These are phyloP conservation scores for Podaxis sp. DNA, from an alignment of 768 basidiomycete species.

Conservation along the genomic window DNA sequence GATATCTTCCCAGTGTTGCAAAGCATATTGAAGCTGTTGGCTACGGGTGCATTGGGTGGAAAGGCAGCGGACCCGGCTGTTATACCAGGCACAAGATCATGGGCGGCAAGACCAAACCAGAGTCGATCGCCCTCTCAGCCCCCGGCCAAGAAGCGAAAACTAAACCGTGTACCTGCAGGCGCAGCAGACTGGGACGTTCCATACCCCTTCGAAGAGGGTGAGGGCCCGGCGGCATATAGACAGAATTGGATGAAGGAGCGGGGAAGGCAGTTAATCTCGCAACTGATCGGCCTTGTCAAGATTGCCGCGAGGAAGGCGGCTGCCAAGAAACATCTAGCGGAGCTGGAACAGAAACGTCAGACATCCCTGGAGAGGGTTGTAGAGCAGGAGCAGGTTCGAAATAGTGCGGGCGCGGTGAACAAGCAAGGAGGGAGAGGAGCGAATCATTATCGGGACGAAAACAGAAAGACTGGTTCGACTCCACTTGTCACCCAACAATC, in stretches of 20 bases:
- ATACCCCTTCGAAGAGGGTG: constrained; percentile 69
- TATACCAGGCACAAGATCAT: neutral
- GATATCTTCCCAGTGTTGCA: constrained; percentile 67
- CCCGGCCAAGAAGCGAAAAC: constrained; percentile 56
- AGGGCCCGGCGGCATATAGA: constrained; percentile 67
- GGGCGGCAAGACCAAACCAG: constrained; percentile 2
- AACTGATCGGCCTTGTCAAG: constrained; percentile 61
- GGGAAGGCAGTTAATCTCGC: constrained; percentile 56
- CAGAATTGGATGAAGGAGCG: constrained; percentile 65
- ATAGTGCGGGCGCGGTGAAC: neutral
- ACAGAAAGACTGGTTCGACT: neutral
- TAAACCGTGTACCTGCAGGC: constrained; percentile 72
- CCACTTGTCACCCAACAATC: neutral
- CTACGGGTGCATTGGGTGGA: constrained; percentile 26
- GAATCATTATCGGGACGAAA: constrained; percentile 3
- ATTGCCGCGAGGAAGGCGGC: constrained; percentile 61
- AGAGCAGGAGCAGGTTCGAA: constrained; percentile 4
- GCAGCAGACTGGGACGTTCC: constrained; percentile 83
- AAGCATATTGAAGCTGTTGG: constrained; percentile 57
- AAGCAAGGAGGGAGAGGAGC: constrained; percentile 5
- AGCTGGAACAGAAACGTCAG: constrained; percentile 18
- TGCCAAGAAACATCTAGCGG: constrained; percentile 41
- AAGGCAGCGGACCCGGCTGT: neutral
- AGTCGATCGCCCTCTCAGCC: constrained; percentile 19
- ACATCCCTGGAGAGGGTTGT: constrained; percentile 14